Base-by-base conservation (phyloP, 1,139 yeast genomes). In the Candida frijolesensis region DNA sequence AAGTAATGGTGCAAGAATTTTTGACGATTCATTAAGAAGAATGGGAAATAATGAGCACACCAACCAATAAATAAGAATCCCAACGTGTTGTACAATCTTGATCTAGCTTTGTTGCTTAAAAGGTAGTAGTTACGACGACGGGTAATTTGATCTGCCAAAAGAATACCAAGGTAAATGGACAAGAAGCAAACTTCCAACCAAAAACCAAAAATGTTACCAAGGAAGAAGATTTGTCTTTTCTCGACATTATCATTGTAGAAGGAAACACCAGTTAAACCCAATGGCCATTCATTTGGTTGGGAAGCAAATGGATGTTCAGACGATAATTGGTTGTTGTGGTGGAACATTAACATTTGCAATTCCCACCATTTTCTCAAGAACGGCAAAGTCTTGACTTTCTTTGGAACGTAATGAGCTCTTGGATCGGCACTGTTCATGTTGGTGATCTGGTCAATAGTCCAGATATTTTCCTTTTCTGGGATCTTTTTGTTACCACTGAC, bases 281-380 rank as follows among this genome's bases (percentile, higher is more conserved):
- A 79, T n/a, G 99, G 99, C 99, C 99, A 94, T 7, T 87, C 74
- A 56, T 85, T 82, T 4, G 99, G 99, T 56, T 85, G 87, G 4
- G 97, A 89, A 8, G 98, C 97, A 74, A 89, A 95, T 46, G 99
- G 99, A 68, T 94, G 99, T 38, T 89, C 90, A 15, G 94, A 79
- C 4, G 94, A 80, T 59, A 94, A 77, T 59, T 87, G 84, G 69
- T 92, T 94, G 72, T 94, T 94, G 63, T 92, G 97, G 56, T 85
- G 84, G 76, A 94, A 91, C 99, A 94, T 94, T 56, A 83, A 78
- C 42, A 78, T 68, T 72, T 94, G 99, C 57, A 92, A 78, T 70
- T 95, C 98, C 73, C 84, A 74, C 90, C 96, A 94, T 69, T 95
- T 95, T 56, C 76, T 80, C 57, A 89, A 77, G 72, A 94, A 94